Conservation (phyloP, 768 basidiomycete species). For the Lentinus tigrinus region DNA sequence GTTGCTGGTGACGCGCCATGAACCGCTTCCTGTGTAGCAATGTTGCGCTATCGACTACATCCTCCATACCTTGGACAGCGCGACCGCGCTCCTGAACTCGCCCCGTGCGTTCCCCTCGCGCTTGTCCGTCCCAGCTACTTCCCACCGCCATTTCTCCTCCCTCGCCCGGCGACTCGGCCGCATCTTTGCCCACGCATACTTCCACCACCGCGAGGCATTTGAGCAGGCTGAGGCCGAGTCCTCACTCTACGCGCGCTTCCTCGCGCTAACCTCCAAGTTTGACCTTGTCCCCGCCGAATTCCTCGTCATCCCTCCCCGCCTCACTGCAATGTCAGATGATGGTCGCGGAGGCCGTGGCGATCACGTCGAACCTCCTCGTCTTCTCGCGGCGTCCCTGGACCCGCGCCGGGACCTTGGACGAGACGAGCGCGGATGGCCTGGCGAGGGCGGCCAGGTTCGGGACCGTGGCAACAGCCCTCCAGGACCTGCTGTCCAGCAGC, state of each 20-base stretch:
- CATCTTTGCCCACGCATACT: conserved; percentile 96
- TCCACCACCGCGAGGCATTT: conserved; percentile 89
- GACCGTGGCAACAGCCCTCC: conserved; percentile 17
- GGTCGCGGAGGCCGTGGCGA: conserved; percentile 6
- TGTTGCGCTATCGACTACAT: conserved; percentile 99
- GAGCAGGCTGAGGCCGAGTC: conserved; percentile 90
- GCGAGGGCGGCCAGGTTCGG: neutral
- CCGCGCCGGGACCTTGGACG: conserved; percentile 20
- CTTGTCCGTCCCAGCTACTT: conserved; percentile 76
- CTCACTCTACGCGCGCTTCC: conserved; percentile 86
- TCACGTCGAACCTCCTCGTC: conserved; percentile 37
- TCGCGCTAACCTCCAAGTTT: conserved; percentile 77
- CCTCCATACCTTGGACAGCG: conserved; percentile 88
- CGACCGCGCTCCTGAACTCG: conserved; percentile 88
- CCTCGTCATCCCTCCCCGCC: conserved; percentile 68
- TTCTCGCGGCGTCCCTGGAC: conserved; percentile 41
- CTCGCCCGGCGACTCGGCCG: conserved; percentile 89
- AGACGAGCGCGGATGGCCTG: neutral
- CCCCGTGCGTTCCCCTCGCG: conserved; percentile 90
- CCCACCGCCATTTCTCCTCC: conserved; percentile 85
- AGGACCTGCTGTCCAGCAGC: conserved; percentile 24
- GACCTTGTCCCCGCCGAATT: conserved; percentile 82
- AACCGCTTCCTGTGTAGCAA: conserved; percentile 47
- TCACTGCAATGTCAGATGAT: conserved; percentile 25
- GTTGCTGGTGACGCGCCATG: neutral